These are phyloP conservation scores for Aspergillus intermedius DNA, from an alignment of 2,329 filamentous ascomycete species.

Conservation along the genomic window DNA sequence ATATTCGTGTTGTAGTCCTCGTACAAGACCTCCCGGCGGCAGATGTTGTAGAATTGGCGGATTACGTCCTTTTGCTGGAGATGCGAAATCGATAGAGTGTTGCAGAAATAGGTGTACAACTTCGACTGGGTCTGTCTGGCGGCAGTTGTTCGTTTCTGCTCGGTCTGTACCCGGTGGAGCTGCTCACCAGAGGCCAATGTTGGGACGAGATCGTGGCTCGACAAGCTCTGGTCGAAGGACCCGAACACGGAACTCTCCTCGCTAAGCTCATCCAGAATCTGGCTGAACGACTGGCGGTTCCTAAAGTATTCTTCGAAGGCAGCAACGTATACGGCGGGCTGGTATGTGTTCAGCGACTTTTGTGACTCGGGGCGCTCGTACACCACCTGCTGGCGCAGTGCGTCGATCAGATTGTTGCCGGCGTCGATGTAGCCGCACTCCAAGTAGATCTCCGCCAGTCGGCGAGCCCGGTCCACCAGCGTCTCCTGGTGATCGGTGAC, in stretches of 20 bases:
- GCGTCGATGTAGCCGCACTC: constrained; percentile 37
- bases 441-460: constrained; percentile 42
- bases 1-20: constrained; percentile 28
- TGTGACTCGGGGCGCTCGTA: constrained; percentile 34
- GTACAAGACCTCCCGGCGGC: constrained; percentile 24
- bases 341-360: constrained; percentile 24
- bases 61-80: constrained; percentile 21
- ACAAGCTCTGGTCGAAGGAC: constrained; percentile 29
- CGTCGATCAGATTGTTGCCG: constrained; percentile 38
- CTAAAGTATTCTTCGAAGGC: constrained; percentile 40
- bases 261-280: constrained; percentile 40
- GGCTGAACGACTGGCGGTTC: constrained; percentile 29
- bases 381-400: constrained; percentile 47
- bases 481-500: constrained; percentile 37
- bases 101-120: constrained; percentile 34
- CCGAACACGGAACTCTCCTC: constrained; percentile 40
- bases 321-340: constrained; percentile 41
- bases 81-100: constrained; percentile 22
- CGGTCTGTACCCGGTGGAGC: constrained; percentile 22
- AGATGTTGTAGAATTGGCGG: constrained; percentile 28
- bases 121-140: constrained; percentile 25
- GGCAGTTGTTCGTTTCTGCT: constrained; percentile 25
- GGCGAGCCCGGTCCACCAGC: constrained; percentile 41
- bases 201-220: constrained; percentile 27
- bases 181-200: constrained; percentile 26